A percentile compares a stretch with the other conserved stretches of the same genome.
Evolutionary conservation across 805 yeast genomes (phyloP).

Genomic region (Teunomyces lycoperdinae): DNA sequence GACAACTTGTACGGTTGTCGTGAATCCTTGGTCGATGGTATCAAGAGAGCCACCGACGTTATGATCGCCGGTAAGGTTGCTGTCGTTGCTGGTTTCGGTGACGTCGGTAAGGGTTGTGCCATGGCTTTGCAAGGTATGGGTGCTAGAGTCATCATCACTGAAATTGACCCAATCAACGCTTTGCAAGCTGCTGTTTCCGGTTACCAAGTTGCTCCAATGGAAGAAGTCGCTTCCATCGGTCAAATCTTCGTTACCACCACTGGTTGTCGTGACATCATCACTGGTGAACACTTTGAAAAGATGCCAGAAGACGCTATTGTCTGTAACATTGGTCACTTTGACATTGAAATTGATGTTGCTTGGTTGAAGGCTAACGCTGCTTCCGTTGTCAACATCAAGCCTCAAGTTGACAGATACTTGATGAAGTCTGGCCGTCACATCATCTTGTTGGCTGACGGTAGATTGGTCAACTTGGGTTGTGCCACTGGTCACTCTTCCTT

Average conservation of each 20-base stretch:
- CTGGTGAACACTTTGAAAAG: conserved; percentile 75
- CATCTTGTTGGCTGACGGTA: conserved; percentile 97
- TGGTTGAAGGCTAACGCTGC: conserved; percentile 94
- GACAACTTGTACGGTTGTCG: conserved; percentile 99
- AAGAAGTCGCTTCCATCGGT: conserved; percentile 87
- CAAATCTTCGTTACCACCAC: conserved; percentile 99
- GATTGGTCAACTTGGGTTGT: conserved; percentile 98
- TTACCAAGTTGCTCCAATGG: conserved; percentile 94
- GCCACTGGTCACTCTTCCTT: conserved; percentile 99
- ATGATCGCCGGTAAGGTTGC: conserved; percentile 99
- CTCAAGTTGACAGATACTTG: conserved; percentile 97
- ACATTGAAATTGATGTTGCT: conserved; percentile 98
- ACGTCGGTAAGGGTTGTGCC: conserved; percentile 99
- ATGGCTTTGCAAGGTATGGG: conserved; percentile 99
- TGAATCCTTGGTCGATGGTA: conserved; percentile 97
- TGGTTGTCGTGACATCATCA: conserved; percentile 98
- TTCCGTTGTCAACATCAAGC: conserved; percentile 95
- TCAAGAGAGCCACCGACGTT: conserved; percentile 99
- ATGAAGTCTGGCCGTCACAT: conserved; percentile 87
- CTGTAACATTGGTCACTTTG: conserved; percentile 99
- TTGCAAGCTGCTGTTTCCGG: conserved; percentile 99
- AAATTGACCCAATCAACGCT: conserved; percentile 98
- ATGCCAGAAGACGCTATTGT: conserved; percentile 99
- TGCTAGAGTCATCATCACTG: conserved; percentile 96
- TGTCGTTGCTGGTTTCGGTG: conserved; percentile 99